phyloP scores from a whole-genome alignment of 805 yeast species.

The Starmerella lactis-condensi region DNA sequence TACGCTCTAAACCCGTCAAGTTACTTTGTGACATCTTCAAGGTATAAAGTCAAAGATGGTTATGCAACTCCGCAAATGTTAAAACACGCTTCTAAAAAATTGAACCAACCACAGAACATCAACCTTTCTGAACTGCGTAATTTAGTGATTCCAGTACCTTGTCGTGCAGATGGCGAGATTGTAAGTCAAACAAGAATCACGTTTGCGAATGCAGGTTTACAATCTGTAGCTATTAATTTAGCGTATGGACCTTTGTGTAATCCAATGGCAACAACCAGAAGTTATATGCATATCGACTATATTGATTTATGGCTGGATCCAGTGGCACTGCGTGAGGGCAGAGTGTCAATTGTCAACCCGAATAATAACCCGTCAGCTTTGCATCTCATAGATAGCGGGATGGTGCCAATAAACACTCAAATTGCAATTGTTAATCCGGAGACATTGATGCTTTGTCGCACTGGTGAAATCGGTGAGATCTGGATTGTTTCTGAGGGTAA shows the following conservation, averaged over 20 bases:
- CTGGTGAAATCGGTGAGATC: slow-evolving; percentile 90
- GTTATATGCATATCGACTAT: slow-evolving; percentile 77
- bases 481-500: slow-evolving; percentile 91
- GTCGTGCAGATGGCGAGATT: slow-evolving; percentile 47
- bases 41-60: slow-evolving; percentile 68
- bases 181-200: slow-evolving; percentile 37
- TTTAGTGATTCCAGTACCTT: slow-evolving; percentile 57
- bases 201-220: slow-evolving; percentile 46
- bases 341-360: slow-evolving; percentile 60
- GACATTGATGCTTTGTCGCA: slow-evolving; percentile 54
- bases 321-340: slow-evolving; percentile 74
- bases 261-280: slow-evolving; percentile 67
- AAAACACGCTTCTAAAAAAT: slow-evolving; percentile 44
- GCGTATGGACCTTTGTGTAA: slow-evolving; percentile 65
- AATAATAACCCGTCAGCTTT: slow-evolving; percentile 49
- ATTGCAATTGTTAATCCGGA: slow-evolving; percentile 92
- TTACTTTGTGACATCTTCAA: slow-evolving; percentile 50
- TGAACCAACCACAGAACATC: slow-evolving; percentile 39
- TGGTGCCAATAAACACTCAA: slow-evolving; percentile 88
- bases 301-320: slow-evolving; percentile 77
- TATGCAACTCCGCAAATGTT: slow-evolving; percentile 73
- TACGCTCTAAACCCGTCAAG: slow-evolving; percentile 56
- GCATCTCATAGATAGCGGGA: slow-evolving; percentile 81
- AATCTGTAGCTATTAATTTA: slow-evolving; percentile 51
- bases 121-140: slow-evolving; percentile 50